Evolutionary conservation across 805 yeast genomes (phyloP), one percentile per base, ranked within the genome.

Genomic region (Cyberlindnera mrakii): DNA sequence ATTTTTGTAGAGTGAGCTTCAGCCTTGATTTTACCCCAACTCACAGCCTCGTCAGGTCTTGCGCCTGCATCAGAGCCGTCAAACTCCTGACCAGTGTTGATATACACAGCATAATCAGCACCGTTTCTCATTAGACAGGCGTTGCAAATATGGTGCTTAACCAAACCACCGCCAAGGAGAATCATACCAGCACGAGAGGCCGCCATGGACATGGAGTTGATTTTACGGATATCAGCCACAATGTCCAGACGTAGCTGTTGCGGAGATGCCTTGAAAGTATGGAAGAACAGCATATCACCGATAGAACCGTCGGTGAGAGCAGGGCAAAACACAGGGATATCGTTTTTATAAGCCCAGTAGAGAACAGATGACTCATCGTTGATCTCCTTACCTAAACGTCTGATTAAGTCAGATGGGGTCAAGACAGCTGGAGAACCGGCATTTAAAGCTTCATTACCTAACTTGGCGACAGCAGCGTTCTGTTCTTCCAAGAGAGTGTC

Each of bases 11-110:
- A 77, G 57, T 77, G 78, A 27, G 99, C 99, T 34, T 88, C 96
- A 6, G 96, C 85, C 68, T 88, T 90, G 66, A 93, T 93, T 66
- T 93, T 93, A 51, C 99, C 99, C 99, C 99, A 93, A 33, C 96
- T 85, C 41, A 93, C 85, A 23, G 99, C 99, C 68, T 93, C 99
- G 63, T 93, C 99, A 1, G 98, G 98, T 63, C 99, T 79, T 6
- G 99, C 99, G 51, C 99, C 99, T 10, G 99, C 98, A 65, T 93
- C 99, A 19, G 96, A 87, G 37, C 99, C 99, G 61, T 93, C 99
- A 57, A 89, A 93, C 63, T 93, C 99, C 68, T 93, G 98, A 37
- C 96, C 99, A 14, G 99, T 93, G 66, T 93, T 93, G 63, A 93
- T 91, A 66, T 78, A 93, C 16, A 93, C 96, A 6, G 99, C 98